A percentile compares a stretch with the other conserved stretches of the same genome.
These are phyloP conservation scores for Fusarium duplospermum DNA, from an alignment of 2,329 filamentous ascomycete species.

Conservation along the genomic window DNA sequence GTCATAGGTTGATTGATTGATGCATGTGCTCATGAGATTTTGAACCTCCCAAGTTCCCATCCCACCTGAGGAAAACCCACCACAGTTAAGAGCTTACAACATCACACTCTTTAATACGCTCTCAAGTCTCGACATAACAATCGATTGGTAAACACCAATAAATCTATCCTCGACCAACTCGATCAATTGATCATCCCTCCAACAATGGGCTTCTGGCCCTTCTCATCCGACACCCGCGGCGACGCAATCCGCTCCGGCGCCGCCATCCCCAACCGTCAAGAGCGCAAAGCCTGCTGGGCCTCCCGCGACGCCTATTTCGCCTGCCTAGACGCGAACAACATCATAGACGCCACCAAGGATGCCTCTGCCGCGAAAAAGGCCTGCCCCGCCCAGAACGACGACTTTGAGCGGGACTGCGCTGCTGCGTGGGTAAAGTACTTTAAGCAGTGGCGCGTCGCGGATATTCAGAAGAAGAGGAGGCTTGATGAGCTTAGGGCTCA, in stretches of 20 bases:
- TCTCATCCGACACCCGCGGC: conserved; percentile 60
- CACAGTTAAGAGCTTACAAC: background rate
- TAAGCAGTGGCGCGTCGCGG: conserved; percentile 94
- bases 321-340: conserved; percentile 84
- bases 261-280: conserved; percentile 85
- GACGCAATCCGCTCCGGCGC: conserved; percentile 66
- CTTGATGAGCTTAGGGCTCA: conserved; percentile 80
- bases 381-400: conserved; percentile 56
- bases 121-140: background rate
- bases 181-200: conserved; percentile 10
- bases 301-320: conserved; percentile 88
- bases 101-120: background rate
- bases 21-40: conserved; percentile 28
- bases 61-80: conserved; percentile 2
- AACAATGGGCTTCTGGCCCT: conserved; percentile 61
- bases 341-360: conserved; percentile 74
- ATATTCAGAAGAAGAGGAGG: conserved; percentile 85
- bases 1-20: conserved; percentile 27
- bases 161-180: background rate
- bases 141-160: background rate
- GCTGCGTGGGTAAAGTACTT: conserved; percentile 98
- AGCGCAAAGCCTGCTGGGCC: conserved; percentile 89
- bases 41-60: conserved; percentile 13
- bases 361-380: conserved; percentile 52
- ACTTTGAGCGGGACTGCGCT: conserved; percentile 88